These are phyloP conservation scores for Podaxis pistillaris DNA, from an alignment of 768 basidiomycete genomes.

Conservation along the genomic window DNA sequence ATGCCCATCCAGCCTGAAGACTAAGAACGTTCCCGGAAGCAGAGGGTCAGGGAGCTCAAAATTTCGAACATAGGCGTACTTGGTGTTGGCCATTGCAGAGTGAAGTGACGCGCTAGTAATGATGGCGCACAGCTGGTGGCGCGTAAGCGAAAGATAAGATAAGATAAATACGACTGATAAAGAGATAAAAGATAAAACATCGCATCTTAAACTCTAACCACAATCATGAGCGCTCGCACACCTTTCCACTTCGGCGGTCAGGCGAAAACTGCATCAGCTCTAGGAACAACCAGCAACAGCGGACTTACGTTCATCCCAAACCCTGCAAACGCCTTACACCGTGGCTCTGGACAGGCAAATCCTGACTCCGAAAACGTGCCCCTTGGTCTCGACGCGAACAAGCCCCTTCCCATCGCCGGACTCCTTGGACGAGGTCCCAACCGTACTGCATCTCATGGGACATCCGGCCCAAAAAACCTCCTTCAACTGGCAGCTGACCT, in stretches of 20 bases:
- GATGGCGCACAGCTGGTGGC: neutral
- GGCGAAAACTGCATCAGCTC: neutral
- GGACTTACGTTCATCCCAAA: neutral
- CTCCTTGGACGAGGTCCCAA: neutral
- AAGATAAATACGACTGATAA: neutral
- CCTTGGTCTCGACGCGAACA: neutral
- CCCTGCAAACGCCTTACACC: neutral
- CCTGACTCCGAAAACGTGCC: neutral
- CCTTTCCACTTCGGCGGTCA: conserved; percentile 4
- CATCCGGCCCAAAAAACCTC: neutral
- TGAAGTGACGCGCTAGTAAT: neutral
- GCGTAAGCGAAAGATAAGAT: neutral
- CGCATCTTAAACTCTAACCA: neutral
- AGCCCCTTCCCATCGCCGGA: neutral
- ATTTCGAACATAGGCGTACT: conserved; percentile 84
- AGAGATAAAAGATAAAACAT: neutral
- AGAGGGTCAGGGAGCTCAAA: conserved; percentile 90
- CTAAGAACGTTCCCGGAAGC: conserved; percentile 78
- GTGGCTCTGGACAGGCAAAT: neutral
- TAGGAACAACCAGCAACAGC: neutral
- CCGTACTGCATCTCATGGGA: conserved; percentile 1
- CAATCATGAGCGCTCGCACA: conserved; percentile 11
- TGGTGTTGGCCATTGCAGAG: conserved; percentile 81
- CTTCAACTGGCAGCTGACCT: conserved; percentile 1
- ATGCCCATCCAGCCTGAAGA: conserved; percentile 90